These are phyloP conservation scores for Talaromyces sp. DNA, from an alignment of 2,329 filamentous ascomycete species.

Conservation along the genomic window DNA sequence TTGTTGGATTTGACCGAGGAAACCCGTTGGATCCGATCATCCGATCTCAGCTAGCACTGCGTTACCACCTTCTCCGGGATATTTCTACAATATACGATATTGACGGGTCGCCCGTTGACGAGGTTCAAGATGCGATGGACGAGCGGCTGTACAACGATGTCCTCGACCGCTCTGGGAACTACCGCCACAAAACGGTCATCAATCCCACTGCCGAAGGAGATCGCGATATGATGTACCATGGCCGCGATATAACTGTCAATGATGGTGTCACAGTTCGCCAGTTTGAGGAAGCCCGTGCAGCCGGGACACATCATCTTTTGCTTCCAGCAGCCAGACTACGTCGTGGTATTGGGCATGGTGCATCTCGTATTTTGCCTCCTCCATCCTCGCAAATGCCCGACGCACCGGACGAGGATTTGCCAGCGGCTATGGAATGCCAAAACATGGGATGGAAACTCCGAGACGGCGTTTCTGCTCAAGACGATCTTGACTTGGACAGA, in stretches of 20 bases:
- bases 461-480: conserved; percentile 55
- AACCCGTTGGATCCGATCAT: conserved; percentile 91
- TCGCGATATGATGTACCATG: conserved; percentile 72
- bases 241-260: conserved; percentile 69
- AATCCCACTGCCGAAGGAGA: conserved; percentile 75
- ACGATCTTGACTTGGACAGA: conserved; percentile 65
- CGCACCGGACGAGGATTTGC: conserved; percentile 49
- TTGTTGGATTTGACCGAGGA: conserved; percentile 92
- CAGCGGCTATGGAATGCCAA: conserved; percentile 70
- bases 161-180: conserved; percentile 83
- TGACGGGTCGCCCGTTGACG: conserved; percentile 61
- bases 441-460: conserved; percentile 78
- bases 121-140: conserved; percentile 70
- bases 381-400: conserved; percentile 1
- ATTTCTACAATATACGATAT: conserved; percentile 83
- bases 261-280: conserved; percentile 66
- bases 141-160: conserved; percentile 95
- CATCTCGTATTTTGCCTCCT: conserved; percentile 52
- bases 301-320: conserved; percentile 45
- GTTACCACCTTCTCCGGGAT: conserved; percentile 74
- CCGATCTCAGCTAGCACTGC: conserved; percentile 79
- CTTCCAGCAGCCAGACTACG: conserved; percentile 39
- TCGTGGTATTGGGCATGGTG: conserved; percentile 39
- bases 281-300: conserved; percentile 64
- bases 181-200: conserved; percentile 70